Percentiles rank a stretch among this genome's conserved stretches.
These are phyloP conservation scores for Rhodotorula glutinis DNA, from an alignment of 1,284 basidiomycete genomes.

Conservation along the genomic window DNA sequence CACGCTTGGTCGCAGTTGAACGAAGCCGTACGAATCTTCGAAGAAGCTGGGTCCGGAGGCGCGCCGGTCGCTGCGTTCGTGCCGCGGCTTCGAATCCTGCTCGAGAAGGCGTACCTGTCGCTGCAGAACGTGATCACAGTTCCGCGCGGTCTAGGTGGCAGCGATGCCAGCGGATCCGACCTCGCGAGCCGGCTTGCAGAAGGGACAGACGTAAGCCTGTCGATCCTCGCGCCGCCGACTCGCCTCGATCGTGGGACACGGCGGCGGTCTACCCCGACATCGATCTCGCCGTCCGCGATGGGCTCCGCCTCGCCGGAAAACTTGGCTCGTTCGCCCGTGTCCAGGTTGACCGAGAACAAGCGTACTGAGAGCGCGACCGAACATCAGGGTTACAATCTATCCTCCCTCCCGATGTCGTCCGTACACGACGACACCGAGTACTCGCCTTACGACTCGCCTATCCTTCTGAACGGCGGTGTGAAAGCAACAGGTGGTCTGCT, in stretches of 20 bases:
- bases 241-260: constrained; percentile 18
- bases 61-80: constrained; percentile 38
- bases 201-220: constrained; percentile 16
- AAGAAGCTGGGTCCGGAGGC: constrained; percentile 23
- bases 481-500: too few species aligned
- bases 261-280: not conserved
- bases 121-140: constrained; percentile 27
- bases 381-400: too few species aligned
- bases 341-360: not conserved
- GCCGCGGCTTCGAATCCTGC: constrained; percentile 30
- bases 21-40: constrained; percentile 34
- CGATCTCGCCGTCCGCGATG: not conserved
- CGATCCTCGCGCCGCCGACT: constrained; percentile 27
- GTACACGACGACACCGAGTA: not conserved
- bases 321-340: not conserved
- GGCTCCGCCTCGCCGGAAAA: not conserved
- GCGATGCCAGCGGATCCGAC: not conserved
- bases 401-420: not conserved
- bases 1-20: constrained; percentile 39
- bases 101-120: constrained; percentile 35
- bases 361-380: not conserved
- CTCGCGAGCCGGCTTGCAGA: constrained; percentile 4
- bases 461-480: not conserved
- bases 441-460: not conserved
- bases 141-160: constrained; percentile 10